These are phyloP conservation scores for Cytospora piceicola DNA, from an alignment of 2,329 filamentous ascomycete genomes.

Conservation along the genomic window DNA sequence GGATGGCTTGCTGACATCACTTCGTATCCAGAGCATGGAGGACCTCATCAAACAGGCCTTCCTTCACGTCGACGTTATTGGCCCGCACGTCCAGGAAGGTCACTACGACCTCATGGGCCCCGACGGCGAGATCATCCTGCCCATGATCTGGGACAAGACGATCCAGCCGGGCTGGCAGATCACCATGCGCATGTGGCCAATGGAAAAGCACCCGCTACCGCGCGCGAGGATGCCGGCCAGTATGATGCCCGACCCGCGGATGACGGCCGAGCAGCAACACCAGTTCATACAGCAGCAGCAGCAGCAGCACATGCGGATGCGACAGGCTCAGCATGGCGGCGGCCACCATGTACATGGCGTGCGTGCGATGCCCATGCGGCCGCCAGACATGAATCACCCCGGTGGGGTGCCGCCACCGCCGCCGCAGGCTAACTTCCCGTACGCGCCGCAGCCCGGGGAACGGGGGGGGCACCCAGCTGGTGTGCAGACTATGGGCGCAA, in stretches of 20 bases:
- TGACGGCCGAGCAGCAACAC: slow-evolving; percentile 17
- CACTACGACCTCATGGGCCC: slow-evolving; percentile 82
- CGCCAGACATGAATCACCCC: background rate
- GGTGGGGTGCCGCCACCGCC: slow-evolving; percentile 15
- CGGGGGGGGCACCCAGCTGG: slow-evolving; percentile 7
- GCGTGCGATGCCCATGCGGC: slow-evolving; percentile 2
- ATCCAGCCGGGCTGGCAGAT: slow-evolving; percentile 75
- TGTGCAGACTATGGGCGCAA: slow-evolving; percentile 36
- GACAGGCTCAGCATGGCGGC: slow-evolving; percentile 5
- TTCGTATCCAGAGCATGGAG: slow-evolving; percentile 71
- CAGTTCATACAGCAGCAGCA: background rate
- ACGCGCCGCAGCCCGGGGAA: background rate
- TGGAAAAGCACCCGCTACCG: slow-evolving; percentile 47
- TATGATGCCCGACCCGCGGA: slow-evolving; percentile 18
- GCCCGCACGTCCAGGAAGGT: slow-evolving; percentile 74
- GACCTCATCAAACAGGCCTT: slow-evolving; percentile 86
- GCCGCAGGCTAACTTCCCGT: background rate
- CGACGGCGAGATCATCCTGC: slow-evolving; percentile 80
- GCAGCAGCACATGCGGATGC: background rate
- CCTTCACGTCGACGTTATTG: slow-evolving; percentile 74
- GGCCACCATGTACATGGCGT: background rate
- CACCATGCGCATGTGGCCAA: slow-evolving; percentile 63
- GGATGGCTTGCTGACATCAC: background rate
- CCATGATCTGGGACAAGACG: slow-evolving; percentile 79
- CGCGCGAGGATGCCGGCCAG: slow-evolving; percentile 30